Conservation (phyloP, 345 rosid species). For the Syzygium grande region DNA sequence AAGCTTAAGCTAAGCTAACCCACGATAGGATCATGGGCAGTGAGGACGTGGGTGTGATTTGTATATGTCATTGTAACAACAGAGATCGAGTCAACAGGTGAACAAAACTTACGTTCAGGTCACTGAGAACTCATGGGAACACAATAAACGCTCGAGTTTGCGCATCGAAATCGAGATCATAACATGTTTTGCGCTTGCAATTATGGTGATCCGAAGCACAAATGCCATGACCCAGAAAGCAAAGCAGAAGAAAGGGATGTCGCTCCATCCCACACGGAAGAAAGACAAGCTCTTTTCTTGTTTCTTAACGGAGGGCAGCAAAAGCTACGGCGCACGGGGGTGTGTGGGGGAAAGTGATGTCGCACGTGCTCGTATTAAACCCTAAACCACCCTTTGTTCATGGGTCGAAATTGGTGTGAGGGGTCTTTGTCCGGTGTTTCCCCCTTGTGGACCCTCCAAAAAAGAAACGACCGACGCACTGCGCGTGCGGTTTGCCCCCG, state of each 20-base stretch:
- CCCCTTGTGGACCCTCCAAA: background rate
- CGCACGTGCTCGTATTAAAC: background rate
- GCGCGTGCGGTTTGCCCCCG: background rate
- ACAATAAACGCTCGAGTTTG: background rate
- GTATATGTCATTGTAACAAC: background rate
- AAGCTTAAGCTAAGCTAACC: too few species aligned
- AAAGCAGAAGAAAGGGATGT: background rate
- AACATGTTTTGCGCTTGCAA: background rate
- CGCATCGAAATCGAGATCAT: background rate
- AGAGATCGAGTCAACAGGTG: background rate
- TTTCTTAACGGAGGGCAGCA: background rate
- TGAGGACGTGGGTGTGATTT: background rate
- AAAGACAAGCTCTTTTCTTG: fast-evolving
- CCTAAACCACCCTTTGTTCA: background rate
- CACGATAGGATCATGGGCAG: background rate
- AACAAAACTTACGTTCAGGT: too few species aligned
- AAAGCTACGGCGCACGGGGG: fast-evolving
- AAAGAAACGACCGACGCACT: background rate
- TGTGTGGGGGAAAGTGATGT: background rate
- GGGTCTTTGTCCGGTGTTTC: background rate
- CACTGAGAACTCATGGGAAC: background rate
- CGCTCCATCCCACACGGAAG: background rate
- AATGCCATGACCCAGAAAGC: background rate
- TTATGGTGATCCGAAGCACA: background rate
- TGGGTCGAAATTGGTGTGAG: background rate